Percentiles rank a stretch among this genome's conserved stretches.
Evolutionary conservation across 768 basidiomycete species (phyloP).

Genomic region (Russula olivacea): DNA sequence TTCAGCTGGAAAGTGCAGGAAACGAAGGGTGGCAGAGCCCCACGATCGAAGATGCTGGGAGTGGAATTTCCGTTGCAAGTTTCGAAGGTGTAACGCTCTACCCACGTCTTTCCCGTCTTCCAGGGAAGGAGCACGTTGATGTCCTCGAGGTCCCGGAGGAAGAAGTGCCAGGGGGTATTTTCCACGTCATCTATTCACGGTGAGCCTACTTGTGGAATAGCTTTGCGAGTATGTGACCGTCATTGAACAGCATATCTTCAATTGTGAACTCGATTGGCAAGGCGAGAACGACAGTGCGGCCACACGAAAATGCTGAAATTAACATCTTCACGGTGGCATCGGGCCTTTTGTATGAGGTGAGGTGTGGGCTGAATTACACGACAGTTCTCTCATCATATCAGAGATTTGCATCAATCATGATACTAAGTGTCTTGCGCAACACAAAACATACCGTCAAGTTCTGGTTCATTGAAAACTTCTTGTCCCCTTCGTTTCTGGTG

Average conservation of each 20-base stretch:
- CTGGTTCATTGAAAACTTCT: constrained; percentile 99
- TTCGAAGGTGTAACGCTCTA: constrained; percentile 90
- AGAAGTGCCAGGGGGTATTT: constrained; percentile 35
- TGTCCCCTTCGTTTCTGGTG: constrained; percentile 94
- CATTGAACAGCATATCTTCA: constrained; percentile 28
- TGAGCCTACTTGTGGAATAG: constrained; percentile 29
- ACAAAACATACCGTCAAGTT: constrained; percentile 96
- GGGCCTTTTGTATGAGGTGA: constrained; percentile 89
- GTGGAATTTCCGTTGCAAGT: constrained; percentile 74
- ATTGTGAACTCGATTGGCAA: constrained; percentile 24
- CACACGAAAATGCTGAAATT: constrained; percentile 71
- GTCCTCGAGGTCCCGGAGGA: constrained; percentile 51
- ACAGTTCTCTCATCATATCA: constrained; percentile 31
- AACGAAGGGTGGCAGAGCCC: constrained; percentile 86
- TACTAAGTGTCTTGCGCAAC: constrained; percentile 89
- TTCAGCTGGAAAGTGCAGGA: constrained; percentile 76
- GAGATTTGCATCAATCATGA: constrained; percentile 99
- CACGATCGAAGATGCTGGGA: constrained; percentile 58
- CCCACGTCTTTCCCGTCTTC: constrained; percentile 61
- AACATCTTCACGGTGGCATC: constrained; percentile 99
- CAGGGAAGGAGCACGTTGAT: constrained; percentile 78
- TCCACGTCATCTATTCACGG: constrained; percentile 50
- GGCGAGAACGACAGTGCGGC: constrained; percentile 24
- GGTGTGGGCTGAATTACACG: not conserved
- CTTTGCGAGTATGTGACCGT: constrained; percentile 9